Conservation (phyloP, 495 filamentous ascomycete genomes). For the Penicillium goetzii region DNA sequence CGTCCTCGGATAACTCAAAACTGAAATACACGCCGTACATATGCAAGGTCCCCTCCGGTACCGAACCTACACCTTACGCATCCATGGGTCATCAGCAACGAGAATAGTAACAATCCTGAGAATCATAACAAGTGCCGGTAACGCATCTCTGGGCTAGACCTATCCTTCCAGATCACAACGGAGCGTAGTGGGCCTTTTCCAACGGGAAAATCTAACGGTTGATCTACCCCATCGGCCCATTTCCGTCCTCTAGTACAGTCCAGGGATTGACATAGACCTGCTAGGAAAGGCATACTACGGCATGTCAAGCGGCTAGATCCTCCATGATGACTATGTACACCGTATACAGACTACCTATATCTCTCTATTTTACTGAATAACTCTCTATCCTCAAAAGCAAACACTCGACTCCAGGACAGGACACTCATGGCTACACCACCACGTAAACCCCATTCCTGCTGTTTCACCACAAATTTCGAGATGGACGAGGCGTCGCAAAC, state of each 20-base stretch:
- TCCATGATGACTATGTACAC: too few species aligned
- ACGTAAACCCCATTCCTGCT: background rate
- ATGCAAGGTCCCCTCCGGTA: background rate
- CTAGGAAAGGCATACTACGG: background rate
- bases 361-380: too few species aligned
- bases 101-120: background rate
- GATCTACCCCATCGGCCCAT: background rate
- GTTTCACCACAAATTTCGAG: background rate
- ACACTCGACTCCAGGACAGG: background rate
- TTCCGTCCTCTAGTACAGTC: background rate
- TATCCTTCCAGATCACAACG: background rate
- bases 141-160: background rate
- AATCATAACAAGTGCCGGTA: background rate
- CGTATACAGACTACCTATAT: too few species aligned
- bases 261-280: background rate
- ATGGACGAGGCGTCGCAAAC: background rate
- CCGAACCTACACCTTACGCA: background rate
- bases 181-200: background rate
- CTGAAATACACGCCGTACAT: background rate
- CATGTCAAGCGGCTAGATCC: background rate
- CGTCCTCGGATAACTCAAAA: background rate
- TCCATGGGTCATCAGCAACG: background rate
- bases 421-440: background rate
- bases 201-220: background rate
- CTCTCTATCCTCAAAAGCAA: background rate